phyloP scores from a whole-genome alignment of 2,329 filamentous ascomycete species.

The Phialophora tarda region DNA sequence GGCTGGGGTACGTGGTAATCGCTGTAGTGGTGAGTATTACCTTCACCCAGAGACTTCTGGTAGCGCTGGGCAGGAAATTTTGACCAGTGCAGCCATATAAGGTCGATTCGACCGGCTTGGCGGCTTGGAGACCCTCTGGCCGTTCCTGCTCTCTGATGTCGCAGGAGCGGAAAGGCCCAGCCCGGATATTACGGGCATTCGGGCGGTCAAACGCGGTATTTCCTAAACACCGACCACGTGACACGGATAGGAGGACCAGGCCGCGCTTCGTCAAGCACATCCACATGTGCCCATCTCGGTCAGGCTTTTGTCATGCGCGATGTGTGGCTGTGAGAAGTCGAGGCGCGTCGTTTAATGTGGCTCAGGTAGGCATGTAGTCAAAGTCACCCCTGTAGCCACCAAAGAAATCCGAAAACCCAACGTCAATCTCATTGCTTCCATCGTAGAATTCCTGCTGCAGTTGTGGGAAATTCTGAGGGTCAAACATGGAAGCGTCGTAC shows the following conservation, averaged over 20 bases:
- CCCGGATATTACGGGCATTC: neutral
- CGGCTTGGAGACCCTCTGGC: neutral
- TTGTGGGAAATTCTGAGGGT: constrained; percentile 22
- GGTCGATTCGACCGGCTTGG: neutral
- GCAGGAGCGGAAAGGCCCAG: neutral
- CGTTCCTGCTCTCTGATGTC: neutral
- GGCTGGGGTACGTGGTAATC: neutral
- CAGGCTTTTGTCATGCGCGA: neutral
- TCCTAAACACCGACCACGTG: constrained; percentile 7
- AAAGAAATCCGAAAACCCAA: constrained; percentile 34
- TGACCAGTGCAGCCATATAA: neutral
- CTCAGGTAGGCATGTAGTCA: constrained; percentile 19
- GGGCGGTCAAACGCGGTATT: constrained; percentile 7
- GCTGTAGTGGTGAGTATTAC: neutral
- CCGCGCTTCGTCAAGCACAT: neutral
- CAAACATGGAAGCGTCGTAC: constrained; percentile 27
- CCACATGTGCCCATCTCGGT: neutral
- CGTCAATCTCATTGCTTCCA: constrained; percentile 22
- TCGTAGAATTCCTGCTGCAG: constrained; percentile 23
- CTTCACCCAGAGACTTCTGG: neutral
- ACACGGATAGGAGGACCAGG: neutral
- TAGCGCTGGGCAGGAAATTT: neutral
- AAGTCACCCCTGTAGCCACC: constrained; percentile 20
- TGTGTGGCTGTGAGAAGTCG: neutral
- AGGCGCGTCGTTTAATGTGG: neutral